Percentiles rank a stretch among this genome's conserved stretches.
Evolutionary conservation across 768 basidiomycete species (phyloP).

Genomic region (Cantharellus anzutake): DNA sequence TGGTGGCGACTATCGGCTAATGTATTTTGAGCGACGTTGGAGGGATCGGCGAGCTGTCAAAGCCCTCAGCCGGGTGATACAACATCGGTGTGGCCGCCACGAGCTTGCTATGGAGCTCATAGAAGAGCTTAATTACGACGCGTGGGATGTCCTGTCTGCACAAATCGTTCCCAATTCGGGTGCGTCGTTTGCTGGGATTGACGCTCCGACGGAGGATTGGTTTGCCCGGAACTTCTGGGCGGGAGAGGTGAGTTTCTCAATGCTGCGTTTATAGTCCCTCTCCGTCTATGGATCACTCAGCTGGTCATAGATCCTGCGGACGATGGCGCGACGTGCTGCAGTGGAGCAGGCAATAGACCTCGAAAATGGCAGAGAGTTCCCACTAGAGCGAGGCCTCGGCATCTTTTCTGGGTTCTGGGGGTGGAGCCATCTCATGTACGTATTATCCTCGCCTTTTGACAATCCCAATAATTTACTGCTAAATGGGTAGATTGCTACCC

Average conservation of each 20-base stretch:
- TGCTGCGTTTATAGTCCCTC: neutral
- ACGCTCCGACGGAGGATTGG: neutral
- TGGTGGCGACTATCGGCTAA: neutral
- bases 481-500: slow-evolving; percentile 20
- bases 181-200: neutral
- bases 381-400: slow-evolving; percentile 29
- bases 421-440: slow-evolving; percentile 25
- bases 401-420: slow-evolving; percentile 35
- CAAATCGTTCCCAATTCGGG: neutral
- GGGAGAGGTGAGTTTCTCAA: neutral
- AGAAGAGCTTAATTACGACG: neutral
- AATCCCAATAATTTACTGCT: too few species aligned
- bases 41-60: neutral
- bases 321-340: neutral
- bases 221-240: neutral
- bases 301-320: neutral
- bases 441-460: neutral
- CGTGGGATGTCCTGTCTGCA: neutral
- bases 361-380: slow-evolving; percentile 6
- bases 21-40: neutral
- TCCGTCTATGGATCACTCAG: neutral
- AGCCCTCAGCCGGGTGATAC: neutral
- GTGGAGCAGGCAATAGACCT: neutral
- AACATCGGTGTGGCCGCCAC: neutral
- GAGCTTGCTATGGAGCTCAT: neutral